Base-by-base conservation (phyloP, 495 filamentous ascomycete genomes). In the Aspergillus panamensis region DNA sequence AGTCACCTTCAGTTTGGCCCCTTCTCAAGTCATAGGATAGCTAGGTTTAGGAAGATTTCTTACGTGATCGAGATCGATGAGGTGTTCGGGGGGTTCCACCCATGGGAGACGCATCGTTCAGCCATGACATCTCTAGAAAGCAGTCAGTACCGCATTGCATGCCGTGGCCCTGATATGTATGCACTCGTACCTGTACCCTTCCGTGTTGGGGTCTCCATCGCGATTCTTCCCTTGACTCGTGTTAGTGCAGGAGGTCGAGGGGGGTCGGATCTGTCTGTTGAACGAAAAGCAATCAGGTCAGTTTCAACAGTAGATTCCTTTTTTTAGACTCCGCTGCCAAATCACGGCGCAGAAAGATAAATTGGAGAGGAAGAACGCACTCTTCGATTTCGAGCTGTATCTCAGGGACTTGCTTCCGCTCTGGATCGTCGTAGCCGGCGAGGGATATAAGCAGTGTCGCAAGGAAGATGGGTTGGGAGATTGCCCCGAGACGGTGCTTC, bases 131-230 rank as follows among this genome's bases (percentile, higher is more conserved):
- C 53, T 75, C 73, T 59, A 58, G 13, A 48, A 10, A 51, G n/a
- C 12, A 13, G 52, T 67, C 35, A 67, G 29, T 53, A 49, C 21
- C 8, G 47, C 17, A n/a, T 21, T 17, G 25, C 10, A 33, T 42
- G 13, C 40, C n/a, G 42, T 13, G 17, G 3, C n/a, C 32, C n/a
- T n/a, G n/a, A 39, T 13, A 39, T 48, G 47, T 14, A 50, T 52
- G 33, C 21, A 30, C 33, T 57, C 63, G 54, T 45, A 68, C 65
- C 60, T 49, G 50, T 59, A 17, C 55, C 62, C 39, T 56, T 64
- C 25, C 57, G 66, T 21, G 68, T 72, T 30, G 70, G 69, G n/a
- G 72, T 71, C 53, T 73, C 67, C 74, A 77, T 77, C 39, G 68
- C 59, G 59, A 45, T 51, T 53, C 64, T 62, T 32, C 71, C 72